Evolutionary conservation across 768 basidiomycete genomes (phyloP), one percentile per base, ranked within the genome.

Genomic region (Pleurotus giganteus): DNA sequence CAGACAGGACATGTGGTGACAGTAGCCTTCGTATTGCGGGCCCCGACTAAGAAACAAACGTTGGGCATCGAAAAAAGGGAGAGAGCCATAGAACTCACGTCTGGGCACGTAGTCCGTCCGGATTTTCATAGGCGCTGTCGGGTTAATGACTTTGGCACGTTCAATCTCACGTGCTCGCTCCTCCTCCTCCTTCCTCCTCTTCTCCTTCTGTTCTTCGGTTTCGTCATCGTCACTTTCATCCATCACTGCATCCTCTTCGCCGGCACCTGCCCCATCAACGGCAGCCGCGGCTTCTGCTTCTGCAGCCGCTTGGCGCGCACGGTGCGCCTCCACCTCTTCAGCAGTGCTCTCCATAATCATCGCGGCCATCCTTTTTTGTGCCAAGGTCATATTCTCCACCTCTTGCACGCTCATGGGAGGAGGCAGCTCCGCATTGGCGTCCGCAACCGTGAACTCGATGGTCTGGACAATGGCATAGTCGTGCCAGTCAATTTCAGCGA

Each of bases 401-500:
- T 97, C 93, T 62, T 92, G 86, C 15, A 97, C 84, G 61, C 84
- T 94, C 88, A 97, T 98, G 0, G 97, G 97, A n/a, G 91, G 86
- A 9, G 96, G 97, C 23, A 99, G 78, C 64, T 98, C 95, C 9
- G 91, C 84, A 36, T 85, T 85, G 53, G 91, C 86, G 66, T 99
- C 97, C 6, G 89, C 91, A 29, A 85, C 83, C 13, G 97, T 98
- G 66, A 98, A 99, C 66, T 99, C 97, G 62, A 97, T 94, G 17
- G 94, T 97, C 66, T 98, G 94, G 4, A 98, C 97, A 54, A 97
- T 92, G 36, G 94, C 93, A 72, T 97, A 98, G 67, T 98, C 97
- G 65, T 99, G 94, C 97, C 97, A 99, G 66, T 99, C 97, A 62
- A 99, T 98, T 66, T 95, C 92, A 41, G 94, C 92, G 65, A 97